Evolutionary conservation across 2,329 filamentous ascomycete species (phyloP).

Genomic region (Myriosclerotinia curreyana): DNA sequence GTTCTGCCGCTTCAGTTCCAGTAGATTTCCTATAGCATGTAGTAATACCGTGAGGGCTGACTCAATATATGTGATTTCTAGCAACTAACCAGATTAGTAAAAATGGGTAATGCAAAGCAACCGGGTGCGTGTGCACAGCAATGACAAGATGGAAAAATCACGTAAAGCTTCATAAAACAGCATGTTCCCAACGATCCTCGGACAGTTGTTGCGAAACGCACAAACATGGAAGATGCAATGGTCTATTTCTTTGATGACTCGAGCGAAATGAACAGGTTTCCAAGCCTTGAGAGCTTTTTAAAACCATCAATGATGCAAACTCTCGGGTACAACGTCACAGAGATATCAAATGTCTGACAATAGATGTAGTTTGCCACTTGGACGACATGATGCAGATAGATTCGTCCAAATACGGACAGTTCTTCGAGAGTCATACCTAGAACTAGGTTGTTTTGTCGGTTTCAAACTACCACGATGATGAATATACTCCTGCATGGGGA

Average conservation of each 20-base stretch:
- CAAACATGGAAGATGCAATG: neutral
- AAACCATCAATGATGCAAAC: neutral
- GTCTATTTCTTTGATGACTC: neutral
- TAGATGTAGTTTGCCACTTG: neutral
- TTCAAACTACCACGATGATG: neutral
- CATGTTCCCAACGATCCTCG: neutral
- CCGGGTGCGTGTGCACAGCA: neutral
- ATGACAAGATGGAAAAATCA: neutral
- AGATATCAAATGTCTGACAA: neutral
- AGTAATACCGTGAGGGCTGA: neutral
- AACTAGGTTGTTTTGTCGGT: neutral
- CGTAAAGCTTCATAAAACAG: neutral
- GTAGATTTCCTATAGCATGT: neutral
- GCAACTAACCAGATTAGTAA: neutral
- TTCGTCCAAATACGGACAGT: neutral
- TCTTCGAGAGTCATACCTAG: neutral
- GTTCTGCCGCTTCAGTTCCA: neutral
- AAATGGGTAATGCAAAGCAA: neutral
- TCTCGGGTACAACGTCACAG: conserved; percentile 1
- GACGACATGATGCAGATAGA: neutral
- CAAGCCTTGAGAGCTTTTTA: neutral
- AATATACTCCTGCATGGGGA: neutral
- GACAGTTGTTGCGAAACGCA: neutral
- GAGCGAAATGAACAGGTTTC: neutral
- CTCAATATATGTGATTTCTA: neutral